Evolutionary conservation across 805 yeast species (phyloP), one percentile per base, ranked within the genome.

Genomic region (Myxozyma sirexii): DNA sequence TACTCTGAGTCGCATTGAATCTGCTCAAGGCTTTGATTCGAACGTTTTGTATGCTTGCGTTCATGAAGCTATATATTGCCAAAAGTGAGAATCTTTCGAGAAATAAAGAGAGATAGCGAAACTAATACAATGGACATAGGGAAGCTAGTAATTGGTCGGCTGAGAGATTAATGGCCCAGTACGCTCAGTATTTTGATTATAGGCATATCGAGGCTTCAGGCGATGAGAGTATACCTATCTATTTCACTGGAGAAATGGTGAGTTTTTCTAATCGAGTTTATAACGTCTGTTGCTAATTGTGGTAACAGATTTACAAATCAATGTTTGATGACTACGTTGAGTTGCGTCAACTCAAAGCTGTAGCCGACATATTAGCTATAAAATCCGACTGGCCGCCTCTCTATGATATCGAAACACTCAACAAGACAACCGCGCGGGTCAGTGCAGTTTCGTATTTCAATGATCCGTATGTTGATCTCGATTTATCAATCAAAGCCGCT

Each of bases 1-100:
- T 17, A 72, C 78, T 0, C 71, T 81, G 57, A 62, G 54, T 24
- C 45, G 62, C 1, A 60, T 82, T 12, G 77, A 79, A 60, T 69
- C 68, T 46, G 64, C 56, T 24, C 68, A 73, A 7, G 71, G 78
- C 1, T 84, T 82, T 66, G 86, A 83, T 59, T 79, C 86, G 3
- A 83, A 83, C 62, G 71, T 80, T 31, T 65, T 84, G 17, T 83
- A 83, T 66, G 82, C 83, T 2, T 72, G 84, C 42, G 78, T 82
- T 63, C 86, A 82, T 67, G 87, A 83, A 63, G 82, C 85, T 4
- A 82, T 84, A 15, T 83, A 83, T 68, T 73, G 80, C 60, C 83
- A 81, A 64, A 59, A 58, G 66, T 60, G 31, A 23, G 48, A n/a
- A 2, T 38, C 42, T n/a, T 17, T n/a, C 19, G 7, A 31, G 80